Conservation (phyloP, 2,329 filamentous ascomycete genomes). For the Fusarium bactridioides region DNA sequence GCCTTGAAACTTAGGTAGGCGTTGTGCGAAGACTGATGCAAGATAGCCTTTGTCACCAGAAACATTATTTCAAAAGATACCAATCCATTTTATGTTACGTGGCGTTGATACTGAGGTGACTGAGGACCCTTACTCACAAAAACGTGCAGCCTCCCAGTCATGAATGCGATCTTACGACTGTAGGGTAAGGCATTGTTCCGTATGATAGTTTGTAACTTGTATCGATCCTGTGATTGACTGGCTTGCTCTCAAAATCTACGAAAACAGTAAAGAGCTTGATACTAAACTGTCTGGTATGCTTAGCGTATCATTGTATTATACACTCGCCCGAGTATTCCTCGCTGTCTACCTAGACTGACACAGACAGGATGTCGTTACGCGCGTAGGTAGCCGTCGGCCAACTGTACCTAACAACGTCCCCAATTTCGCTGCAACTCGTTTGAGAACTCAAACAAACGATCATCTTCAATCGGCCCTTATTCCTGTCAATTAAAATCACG, state of each 20-base stretch:
- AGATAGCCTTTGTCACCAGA: too few relatives aligned
- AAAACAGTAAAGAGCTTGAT: neutral
- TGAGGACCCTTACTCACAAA: too few relatives aligned
- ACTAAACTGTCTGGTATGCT: rapidly evolving
- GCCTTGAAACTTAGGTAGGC: rapidly evolving
- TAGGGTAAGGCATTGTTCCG: neutral
- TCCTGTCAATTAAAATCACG: neutral
- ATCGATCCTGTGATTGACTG: too few relatives aligned
- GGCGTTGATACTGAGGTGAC: too few relatives aligned
- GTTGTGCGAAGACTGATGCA: too few relatives aligned
- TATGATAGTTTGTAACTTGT: neutral
- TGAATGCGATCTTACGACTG: neutral
- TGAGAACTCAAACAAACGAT: neutral
- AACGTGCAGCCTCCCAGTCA: too few relatives aligned
- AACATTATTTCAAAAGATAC: rapidly evolving
- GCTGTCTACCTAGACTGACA: neutral
- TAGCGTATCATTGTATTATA: rapidly evolving
- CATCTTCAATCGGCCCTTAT: neutral
- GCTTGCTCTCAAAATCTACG: neutral
- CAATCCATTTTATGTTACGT: rapidly evolving
- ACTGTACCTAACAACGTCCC: too few relatives aligned
- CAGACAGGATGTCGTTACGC: too few relatives aligned
- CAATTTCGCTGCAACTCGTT: neutral
- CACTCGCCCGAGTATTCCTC: rapidly evolving
- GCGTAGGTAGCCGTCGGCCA: neutral